Base-by-base conservation (phyloP, 2,329 filamentous ascomycete species). In the Sporothrix pallida region DNA sequence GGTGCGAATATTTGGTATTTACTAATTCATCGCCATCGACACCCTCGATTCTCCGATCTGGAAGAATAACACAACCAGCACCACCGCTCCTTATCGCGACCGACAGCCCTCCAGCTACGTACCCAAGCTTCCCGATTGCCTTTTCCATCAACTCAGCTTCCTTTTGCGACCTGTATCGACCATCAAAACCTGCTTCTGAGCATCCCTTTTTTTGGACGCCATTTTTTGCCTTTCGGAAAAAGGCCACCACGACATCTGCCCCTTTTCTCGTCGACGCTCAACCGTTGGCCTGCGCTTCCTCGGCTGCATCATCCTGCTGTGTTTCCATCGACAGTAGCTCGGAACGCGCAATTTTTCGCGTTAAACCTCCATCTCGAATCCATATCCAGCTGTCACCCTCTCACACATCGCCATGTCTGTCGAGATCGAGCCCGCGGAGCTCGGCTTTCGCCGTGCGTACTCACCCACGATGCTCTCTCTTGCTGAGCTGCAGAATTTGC, bases 401-500 rank as follows among this genome's bases (percentile, higher is more conserved):
- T 7, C 12, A 9, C 54, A 60, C 67, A 67, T 54, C 71, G 88
- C 80, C 84, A 98, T 98, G 96, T 97, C 95, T 79, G 92, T 99
- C 85, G 93, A 97, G 80, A 93, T 99, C 81, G 91, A 96, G 80
- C 96, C 95, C 75, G 83, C 89, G 78, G 96, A 98, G 88, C 90
- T 99, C 81, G 93, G 90, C 85, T 99, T 99, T 86, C 92, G 91
- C 84, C 93, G 96, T 98, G 87, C 81, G 92, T 87, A 75, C n/a
- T 48, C n/a, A 20, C 60, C 50, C 26, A 48, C n/a, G 52, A 10
- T 48, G 37, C n/a, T 20, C 46, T 9, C 42, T 20, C 13, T 37
- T n/a, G 56, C 44, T 9, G 31, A 56, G 65, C 2, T 69, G 26
- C 26, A 20, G 31, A 42, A 13, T 15, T 3, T n/a, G 7, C 48